A percentile compares a stretch with the other conserved stretches of the same genome.
phyloP scores from a whole-genome alignment of 768 basidiomycete species.

The Lactifluus volemus region DNA sequence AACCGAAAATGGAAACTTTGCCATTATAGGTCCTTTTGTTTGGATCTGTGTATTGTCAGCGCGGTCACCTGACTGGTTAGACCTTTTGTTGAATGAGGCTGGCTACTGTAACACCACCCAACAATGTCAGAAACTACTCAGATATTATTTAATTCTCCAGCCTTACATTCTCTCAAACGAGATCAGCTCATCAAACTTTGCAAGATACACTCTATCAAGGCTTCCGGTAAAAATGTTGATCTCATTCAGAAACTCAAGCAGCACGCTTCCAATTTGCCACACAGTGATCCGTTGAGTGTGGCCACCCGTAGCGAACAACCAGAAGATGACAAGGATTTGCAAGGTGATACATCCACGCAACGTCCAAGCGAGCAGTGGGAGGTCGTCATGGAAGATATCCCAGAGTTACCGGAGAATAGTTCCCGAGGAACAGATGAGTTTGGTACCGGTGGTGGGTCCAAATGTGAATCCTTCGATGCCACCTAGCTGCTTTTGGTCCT shows the following conservation, averaged over 20 bases:
- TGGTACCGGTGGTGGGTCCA: conserved; percentile 52
- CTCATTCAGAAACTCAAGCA: conserved; percentile 59
- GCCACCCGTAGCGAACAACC: conserved; percentile 42
- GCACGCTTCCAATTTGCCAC: conserved; percentile 57
- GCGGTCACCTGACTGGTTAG: conserved; percentile 7
- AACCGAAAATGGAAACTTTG: neutral
- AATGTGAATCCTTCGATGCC: conserved; percentile 32
- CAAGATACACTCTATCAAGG: conserved; percentile 75
- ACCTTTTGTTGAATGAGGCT: neutral
- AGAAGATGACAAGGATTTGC: conserved; percentile 23
- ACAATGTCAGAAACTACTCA: conserved; percentile 49
- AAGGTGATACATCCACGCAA: conserved; percentile 22
- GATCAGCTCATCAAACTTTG: conserved; percentile 80
- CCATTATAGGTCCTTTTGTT: neutral
- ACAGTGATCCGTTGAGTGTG: conserved; percentile 38
- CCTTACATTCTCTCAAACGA: conserved; percentile 74
- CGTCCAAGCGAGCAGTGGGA: conserved; percentile 80
- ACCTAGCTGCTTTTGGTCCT: neutral
- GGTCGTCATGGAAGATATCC: conserved; percentile 75
- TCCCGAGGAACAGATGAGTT: conserved; percentile 61
- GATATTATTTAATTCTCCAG: conserved; percentile 79
- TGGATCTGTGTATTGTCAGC: neutral
- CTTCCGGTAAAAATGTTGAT: conserved; percentile 69
- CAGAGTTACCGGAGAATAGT: conserved; percentile 48
- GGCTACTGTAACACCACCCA: neutral